phyloP scores from a whole-genome alignment of 768 basidiomycete genomes.

The Lentinula guzmanii region DNA sequence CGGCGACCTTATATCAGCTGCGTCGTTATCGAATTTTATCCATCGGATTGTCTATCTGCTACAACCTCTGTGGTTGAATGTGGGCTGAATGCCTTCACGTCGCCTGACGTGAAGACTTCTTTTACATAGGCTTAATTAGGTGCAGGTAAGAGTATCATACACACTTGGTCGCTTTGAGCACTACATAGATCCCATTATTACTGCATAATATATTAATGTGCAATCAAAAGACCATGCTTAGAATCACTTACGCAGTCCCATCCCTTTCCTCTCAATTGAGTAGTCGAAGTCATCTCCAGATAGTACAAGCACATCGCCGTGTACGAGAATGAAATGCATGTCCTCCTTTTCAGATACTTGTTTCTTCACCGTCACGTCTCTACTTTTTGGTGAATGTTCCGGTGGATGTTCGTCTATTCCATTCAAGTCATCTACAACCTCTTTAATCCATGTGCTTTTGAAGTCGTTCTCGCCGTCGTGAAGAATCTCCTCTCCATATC shows the following conservation, averaged over 20 bases:
- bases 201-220: neutral
- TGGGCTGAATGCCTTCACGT: no score
- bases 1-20: no score
- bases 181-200: conserved; percentile 1
- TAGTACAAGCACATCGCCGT: conserved; percentile 31
- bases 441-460: neutral
- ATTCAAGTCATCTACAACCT: neutral
- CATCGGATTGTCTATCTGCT: no score
- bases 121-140: no score
- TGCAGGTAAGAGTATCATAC: no score
- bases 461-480: neutral
- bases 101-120: no score
- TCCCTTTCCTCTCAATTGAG: conserved; percentile 14
- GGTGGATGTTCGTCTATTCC: neutral
- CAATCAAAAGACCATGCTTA: neutral
- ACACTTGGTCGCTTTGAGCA: no score
- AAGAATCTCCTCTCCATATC: neutral
- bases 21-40: no score
- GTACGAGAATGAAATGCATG: conserved; percentile 26
- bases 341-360: neutral
- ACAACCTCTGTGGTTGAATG: no score
- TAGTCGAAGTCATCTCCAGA: conserved; percentile 31
- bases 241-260: conserved; percentile 1
- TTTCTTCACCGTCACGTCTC: neutral
- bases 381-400: neutral